phyloP scores from a whole-genome alignment of 805 yeast species.

The Blastobotrys chiropterorum region DNA sequence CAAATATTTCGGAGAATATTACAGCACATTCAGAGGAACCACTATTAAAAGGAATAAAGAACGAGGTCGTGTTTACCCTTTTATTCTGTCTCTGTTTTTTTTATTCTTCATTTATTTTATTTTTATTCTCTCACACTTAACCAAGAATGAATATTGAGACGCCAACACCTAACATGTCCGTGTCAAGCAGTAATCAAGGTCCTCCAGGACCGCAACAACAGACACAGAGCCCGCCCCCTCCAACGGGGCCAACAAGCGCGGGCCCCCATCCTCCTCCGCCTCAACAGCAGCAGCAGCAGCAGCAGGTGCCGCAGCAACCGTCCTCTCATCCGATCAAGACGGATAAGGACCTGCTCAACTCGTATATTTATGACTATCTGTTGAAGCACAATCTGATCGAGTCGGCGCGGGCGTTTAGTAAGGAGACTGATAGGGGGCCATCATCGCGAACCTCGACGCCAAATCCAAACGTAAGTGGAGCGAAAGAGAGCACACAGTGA shows the following conservation, averaged over 20 bases:
- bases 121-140: neutral
- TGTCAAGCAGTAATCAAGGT: neutral
- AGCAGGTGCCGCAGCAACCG: neutral
- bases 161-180: neutral
- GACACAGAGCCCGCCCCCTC: neutral
- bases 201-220: neutral
- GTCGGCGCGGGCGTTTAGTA: constrained; percentile 67
- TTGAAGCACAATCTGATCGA: constrained; percentile 63
- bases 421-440: constrained; percentile 53
- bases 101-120: neutral
- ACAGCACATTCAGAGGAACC: too few species aligned
- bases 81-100: too few species aligned
- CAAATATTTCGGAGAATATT: too few species aligned
- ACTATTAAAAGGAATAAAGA: too few species aligned
- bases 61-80: too few species aligned
- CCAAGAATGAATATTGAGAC: neutral
- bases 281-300: too few species aligned
- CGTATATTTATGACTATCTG: constrained; percentile 81
- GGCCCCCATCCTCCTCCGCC: too few species aligned
- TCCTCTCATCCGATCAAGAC: constrained; percentile 7
- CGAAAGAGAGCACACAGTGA: neutral
- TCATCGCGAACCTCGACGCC: constrained; percentile 2
- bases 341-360: constrained; percentile 45
- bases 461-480: neutral
- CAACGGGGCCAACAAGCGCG: too few species aligned